phyloP scores from a whole-genome alignment of 169 alveolate species.

The Amoebophrya sp. region DNA sequence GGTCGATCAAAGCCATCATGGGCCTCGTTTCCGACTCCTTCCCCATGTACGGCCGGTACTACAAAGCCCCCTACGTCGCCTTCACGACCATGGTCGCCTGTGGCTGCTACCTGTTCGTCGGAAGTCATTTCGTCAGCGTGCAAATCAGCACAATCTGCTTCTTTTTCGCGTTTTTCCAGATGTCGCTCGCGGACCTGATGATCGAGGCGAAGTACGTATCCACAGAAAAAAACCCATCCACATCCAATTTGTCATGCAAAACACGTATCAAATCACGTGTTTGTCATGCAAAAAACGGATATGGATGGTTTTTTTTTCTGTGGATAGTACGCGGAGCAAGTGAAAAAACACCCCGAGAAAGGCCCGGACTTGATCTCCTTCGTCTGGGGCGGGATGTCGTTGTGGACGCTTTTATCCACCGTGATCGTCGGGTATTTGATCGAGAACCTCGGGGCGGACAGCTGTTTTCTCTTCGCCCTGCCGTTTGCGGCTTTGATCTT shows the following conservation, averaged over 20 bases:
- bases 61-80: background rate
- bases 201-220: background rate
- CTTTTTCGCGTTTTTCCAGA: background rate
- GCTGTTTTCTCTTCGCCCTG: background rate
- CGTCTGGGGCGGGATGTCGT: slow-evolving; percentile 28
- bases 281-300: too few relatives aligned
- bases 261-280: too few relatives aligned
- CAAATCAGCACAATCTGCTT: background rate
- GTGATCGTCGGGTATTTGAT: background rate
- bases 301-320: background rate
- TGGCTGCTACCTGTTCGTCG: background rate
- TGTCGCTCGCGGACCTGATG: background rate
- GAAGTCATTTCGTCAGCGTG: background rate
- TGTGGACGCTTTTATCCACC: background rate
- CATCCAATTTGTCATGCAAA: too few relatives aligned
- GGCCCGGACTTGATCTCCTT: slow-evolving; percentile 33
- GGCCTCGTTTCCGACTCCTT: slow-evolving; percentile 25
- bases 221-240: too few relatives aligned
- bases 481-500: slow-evolving; percentile 31
- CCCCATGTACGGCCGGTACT: too few relatives aligned
- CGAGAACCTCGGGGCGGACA: slow-evolving; percentile 12
- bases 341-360: background rate
- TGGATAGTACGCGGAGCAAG: background rate
- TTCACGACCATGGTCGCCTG: slow-evolving; percentile 16
- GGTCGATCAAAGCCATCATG: slow-evolving; percentile 28